Conservation (phyloP, 306 rosid species). For the Glycine tomentella region DNA sequence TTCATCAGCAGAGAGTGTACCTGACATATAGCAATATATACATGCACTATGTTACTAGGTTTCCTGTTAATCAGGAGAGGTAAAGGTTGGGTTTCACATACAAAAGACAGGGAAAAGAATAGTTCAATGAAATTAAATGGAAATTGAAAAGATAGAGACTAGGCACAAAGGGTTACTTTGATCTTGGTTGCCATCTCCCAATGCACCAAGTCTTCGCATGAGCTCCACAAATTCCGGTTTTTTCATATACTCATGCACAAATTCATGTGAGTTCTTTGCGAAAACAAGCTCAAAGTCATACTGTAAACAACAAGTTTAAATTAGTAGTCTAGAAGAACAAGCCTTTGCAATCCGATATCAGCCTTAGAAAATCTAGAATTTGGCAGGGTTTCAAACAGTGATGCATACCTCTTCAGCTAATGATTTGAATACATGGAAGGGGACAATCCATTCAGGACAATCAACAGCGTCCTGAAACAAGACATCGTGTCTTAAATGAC, state of each 20-base stretch:
- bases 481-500: slow-evolving; percentile 9
- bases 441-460: slow-evolving; percentile 98
- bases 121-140: no score
- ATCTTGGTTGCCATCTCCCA: slow-evolving; percentile 97
- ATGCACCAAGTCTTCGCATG: slow-evolving; percentile 94
- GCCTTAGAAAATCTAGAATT: background rate
- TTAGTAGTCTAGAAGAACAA: background rate
- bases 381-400: slow-evolving; percentile 7
- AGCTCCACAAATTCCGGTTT: slow-evolving; percentile 79
- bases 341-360: background rate
- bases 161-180: slow-evolving; percentile 58
- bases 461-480: slow-evolving; percentile 93
- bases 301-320: slow-evolving; percentile 52
- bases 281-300: slow-evolving; percentile 89
- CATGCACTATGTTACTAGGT: background rate
- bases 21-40: slow-evolving; percentile 28
- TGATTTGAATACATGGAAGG: slow-evolving; percentile 79
- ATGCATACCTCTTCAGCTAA: slow-evolving; percentile 88
- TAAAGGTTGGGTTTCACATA: no score
- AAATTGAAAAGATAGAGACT: background rate
- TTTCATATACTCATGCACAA: slow-evolving; percentile 86
- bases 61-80: no score
- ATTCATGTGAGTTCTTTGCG: slow-evolving; percentile 73
- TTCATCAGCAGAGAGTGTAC: slow-evolving; percentile 54
- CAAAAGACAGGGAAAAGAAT: no score